A percentile compares a stretch with the other conserved stretches of the same genome.
Evolutionary conservation across 495 filamentous ascomycete genomes (phyloP).

Genomic region (Penicillium bialowiezense): DNA sequence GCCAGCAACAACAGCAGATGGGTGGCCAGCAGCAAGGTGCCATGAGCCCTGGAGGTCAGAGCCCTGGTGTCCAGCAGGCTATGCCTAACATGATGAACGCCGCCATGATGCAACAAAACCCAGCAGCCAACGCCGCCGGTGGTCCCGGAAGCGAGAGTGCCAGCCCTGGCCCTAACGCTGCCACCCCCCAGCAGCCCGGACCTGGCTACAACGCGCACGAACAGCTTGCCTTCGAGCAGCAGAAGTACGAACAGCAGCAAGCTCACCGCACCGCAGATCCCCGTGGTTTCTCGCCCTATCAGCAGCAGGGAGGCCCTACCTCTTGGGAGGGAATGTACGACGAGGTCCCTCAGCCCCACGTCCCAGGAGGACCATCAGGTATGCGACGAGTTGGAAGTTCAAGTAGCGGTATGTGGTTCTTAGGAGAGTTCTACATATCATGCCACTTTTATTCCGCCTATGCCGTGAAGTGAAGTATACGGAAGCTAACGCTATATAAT

Average conservation of each 20-base stretch:
- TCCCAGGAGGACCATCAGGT: conserved; percentile 51
- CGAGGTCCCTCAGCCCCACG: conserved; percentile 86
- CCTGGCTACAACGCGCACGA: conserved; percentile 70
- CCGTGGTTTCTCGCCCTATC: conserved; percentile 47
- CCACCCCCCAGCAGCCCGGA: conserved; percentile 27
- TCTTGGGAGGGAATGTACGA: conserved; percentile 99
- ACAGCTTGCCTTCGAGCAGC: conserved; percentile 81
- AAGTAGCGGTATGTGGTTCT: conserved; percentile 44
- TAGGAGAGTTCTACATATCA: conserved; percentile 4
- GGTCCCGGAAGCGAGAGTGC: conserved; percentile 15
- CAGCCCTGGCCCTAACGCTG: conserved; percentile 10
- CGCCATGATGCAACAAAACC: conserved; percentile 69
- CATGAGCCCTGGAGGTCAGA: conserved; percentile 45
- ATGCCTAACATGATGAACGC: conserved; percentile 57
- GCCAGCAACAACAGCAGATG: conserved; percentile 34
- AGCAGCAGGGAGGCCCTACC: conserved; percentile 62
- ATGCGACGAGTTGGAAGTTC: conserved; percentile 49
- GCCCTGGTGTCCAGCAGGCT: conserved; percentile 31
- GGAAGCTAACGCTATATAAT: conserved; percentile 15
- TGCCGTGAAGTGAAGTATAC: not conserved
- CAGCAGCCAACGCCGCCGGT: conserved; percentile 16
- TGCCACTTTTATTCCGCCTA: not conserved
- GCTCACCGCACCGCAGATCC: conserved; percentile 45
- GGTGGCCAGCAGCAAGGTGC: conserved; percentile 45
- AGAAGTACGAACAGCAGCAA: conserved; percentile 79